Evolutionary conservation across 2,329 filamentous ascomycete genomes (phyloP), one percentile per base, ranked within the genome.

Genomic region (Paramyrothecium roridum): DNA sequence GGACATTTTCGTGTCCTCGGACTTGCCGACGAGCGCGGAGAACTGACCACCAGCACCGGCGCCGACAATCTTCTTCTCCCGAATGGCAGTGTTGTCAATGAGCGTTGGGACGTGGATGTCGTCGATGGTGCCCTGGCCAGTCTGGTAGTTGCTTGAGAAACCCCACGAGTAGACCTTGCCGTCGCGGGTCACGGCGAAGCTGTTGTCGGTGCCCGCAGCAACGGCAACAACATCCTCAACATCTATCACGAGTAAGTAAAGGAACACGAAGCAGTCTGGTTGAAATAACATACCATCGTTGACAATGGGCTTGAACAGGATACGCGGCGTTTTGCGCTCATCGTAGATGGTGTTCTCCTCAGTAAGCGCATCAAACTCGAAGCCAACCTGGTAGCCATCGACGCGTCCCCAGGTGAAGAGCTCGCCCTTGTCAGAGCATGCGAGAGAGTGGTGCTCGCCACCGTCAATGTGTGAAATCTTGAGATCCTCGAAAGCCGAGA

Each of bases 31-130:
- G n/a, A 90, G 64, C 22, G 90, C 73, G 1, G 86, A 88, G 70
- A 85, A 97, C 68, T 97, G 93, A 6, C 92, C 92, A 61, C 93
- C 93, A n/a, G 88, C 88, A 47, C 90, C 90, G n/a, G 89, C 90
- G 73, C 82, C 91, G 34, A 86, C 80, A 47, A 97, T 80, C 70
- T 87, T 85, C 73, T 88, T 87, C 46, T 84, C 90, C 30, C 86
- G 82, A 26, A 95, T 83, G 46, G 91, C 92, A 13, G 87, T 89
- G 76, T 96, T 96, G 66, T 96, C 89, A 54, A 97, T 90, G 50
- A 87, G 66, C 0, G 89, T 95, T 0, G 93, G 91, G 22, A 83
- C 80, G 62, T 88, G 81, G 30, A 96, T 82, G 63, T 96, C 91
- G 51, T 95, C 90, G n/a, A 84, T 84, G 2, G 82, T 87, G 43